phyloP scores from a whole-genome alignment of 164 flowering plant genomes.

The Umbilicus rupestris region DNA sequence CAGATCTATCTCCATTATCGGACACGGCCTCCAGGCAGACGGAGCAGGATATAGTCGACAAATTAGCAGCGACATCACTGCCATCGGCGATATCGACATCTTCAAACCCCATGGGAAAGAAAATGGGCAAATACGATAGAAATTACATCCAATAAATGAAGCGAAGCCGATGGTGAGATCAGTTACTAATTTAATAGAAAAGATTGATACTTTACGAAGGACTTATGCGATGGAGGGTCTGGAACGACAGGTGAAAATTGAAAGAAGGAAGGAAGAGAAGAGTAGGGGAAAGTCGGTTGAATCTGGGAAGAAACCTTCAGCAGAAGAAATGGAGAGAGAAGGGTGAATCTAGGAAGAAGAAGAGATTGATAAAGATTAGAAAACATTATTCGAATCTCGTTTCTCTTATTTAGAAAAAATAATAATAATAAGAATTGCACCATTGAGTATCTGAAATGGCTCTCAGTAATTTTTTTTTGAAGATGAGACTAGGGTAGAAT shows the following conservation, averaged over 20 bases:
- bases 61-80: background rate
- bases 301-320: conserved; percentile 2
- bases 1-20: conserved; percentile 34
- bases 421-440: no score
- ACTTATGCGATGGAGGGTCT: background rate
- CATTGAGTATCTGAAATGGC: no score
- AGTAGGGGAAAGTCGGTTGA: background rate
- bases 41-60: conserved; percentile 30
- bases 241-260: no score
- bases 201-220: background rate
- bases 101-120: background rate
- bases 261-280: background rate
- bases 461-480: no score
- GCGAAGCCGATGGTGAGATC: background rate
- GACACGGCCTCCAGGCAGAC: conserved; percentile 41
- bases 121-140: no score
- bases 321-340: conserved; percentile 1
- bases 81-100: background rate
- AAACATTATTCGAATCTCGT: no score
- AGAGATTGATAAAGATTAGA: background rate
- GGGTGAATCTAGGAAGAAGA: background rate
- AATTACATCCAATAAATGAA: background rate
- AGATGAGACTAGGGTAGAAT: no score
- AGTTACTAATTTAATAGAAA: background rate
- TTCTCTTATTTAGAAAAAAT: no score